Percentiles rank a stretch among this genome's conserved stretches.
Conservation (phyloP, 768 basidiomycete species). For the Steccherinum ochraceum region DNA sequence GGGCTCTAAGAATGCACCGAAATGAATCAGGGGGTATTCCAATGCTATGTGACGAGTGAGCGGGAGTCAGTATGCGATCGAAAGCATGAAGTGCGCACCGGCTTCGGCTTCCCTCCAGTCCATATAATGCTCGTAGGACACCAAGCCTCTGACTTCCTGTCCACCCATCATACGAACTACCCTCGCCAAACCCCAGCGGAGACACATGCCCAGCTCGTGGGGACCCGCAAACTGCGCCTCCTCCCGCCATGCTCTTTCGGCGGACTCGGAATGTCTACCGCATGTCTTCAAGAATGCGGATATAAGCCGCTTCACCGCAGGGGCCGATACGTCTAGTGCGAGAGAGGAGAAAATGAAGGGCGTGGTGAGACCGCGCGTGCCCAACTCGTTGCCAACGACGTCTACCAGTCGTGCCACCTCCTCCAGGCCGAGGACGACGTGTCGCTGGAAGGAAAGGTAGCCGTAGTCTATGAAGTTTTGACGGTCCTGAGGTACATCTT, state of each 20-base stretch:
- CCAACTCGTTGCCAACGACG: slow-evolving; percentile 63
- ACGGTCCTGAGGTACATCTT: slow-evolving; percentile 14
- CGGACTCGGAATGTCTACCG: slow-evolving; percentile 25
- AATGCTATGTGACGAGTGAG: slow-evolving; percentile 33
- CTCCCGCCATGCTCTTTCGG: slow-evolving; percentile 60
- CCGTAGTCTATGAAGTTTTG: slow-evolving; percentile 49
- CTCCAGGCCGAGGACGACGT: slow-evolving; percentile 72
- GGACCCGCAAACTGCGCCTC: slow-evolving; percentile 82
- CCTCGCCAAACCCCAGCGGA: slow-evolving; percentile 88
- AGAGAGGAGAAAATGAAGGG: slow-evolving; percentile 89
- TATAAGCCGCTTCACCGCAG: slow-evolving; percentile 73
- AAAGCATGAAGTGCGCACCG: slow-evolving; percentile 40
- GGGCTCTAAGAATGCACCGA: slow-evolving; percentile 57
- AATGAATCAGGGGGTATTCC: slow-evolving; percentile 67
- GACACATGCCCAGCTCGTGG: slow-evolving; percentile 84
- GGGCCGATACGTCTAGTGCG: slow-evolving; percentile 76
- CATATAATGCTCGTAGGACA: slow-evolving; percentile 81
- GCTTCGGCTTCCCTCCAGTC: slow-evolving; percentile 80
- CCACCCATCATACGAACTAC: slow-evolving; percentile 66
- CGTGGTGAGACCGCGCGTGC: slow-evolving; percentile 67
- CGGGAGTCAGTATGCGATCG: too few species aligned
- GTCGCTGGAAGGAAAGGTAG: slow-evolving; percentile 65
- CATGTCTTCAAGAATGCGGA: slow-evolving; percentile 74
- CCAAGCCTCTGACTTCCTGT: slow-evolving; percentile 71
- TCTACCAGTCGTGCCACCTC: slow-evolving; percentile 69